These are phyloP conservation scores for Geranium rotundifolium DNA, from an alignment of 345 rosid genomes.

Conservation along the genomic window DNA sequence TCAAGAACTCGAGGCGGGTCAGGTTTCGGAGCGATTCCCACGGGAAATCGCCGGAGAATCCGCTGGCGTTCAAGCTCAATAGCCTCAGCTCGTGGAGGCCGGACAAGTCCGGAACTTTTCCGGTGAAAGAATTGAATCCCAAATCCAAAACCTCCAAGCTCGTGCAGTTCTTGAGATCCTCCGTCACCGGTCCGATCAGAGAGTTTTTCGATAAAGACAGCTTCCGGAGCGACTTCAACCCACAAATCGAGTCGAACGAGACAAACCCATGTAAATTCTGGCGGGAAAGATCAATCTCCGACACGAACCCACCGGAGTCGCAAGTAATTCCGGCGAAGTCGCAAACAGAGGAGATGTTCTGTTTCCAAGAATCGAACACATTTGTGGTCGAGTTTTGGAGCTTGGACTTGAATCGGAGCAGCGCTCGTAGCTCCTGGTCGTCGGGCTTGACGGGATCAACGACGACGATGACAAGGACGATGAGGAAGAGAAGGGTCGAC, in stretches of 20 bases:
- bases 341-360: conserved; percentile 18
- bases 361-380: conserved; percentile 43
- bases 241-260: conserved; percentile 51
- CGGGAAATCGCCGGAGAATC: conserved; percentile 56
- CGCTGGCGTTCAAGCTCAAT: conserved; percentile 48
- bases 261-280: conserved; percentile 31
- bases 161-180: conserved; percentile 34
- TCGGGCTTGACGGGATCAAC: conserved; percentile 17
- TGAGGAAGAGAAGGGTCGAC: conserved; percentile 10
- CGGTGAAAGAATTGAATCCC: conserved; percentile 49
- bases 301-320: conserved; percentile 28
- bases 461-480: conserved; percentile 5
- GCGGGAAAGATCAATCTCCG: conserved; percentile 45
- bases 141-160: conserved; percentile 42
- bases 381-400: conserved; percentile 21
- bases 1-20: conserved; percentile 40
- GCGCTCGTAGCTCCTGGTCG: conserved; percentile 33
- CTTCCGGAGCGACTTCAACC: conserved; percentile 34
- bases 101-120: conserved; percentile 53
- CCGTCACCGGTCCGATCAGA: conserved; percentile 28
- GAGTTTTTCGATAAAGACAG: conserved; percentile 41
- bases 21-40: conserved; percentile 56
- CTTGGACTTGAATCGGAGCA: conserved; percentile 35
- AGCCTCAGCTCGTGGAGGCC: conserved; percentile 24
- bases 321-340: conserved; percentile 50